Percentiles rank a stretch among this genome's conserved stretches.
Conservation (phyloP, 257 asterid species). For the Fraxinus quadrangulata region DNA sequence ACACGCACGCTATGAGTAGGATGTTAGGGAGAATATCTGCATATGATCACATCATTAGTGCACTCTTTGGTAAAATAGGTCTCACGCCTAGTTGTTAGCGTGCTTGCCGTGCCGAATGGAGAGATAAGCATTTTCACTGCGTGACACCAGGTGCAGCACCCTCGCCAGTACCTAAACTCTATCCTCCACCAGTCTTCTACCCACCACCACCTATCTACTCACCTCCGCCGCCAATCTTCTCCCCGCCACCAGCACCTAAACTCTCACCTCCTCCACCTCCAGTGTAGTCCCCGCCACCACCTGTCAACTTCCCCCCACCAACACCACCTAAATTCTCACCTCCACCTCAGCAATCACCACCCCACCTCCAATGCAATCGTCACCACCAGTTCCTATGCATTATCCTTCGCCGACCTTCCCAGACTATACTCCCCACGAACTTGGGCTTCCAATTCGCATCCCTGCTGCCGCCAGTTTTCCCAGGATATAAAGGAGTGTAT, state of each 20-base stretch:
- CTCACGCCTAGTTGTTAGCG: too few species aligned
- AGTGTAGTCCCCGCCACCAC: not conserved
- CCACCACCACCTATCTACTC: not conserved
- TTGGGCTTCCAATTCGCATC: conserved; percentile 21
- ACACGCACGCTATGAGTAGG: too few species aligned
- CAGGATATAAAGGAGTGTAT: conserved; percentile 17
- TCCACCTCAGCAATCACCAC: too few species aligned
- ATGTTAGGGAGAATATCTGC: too few species aligned
- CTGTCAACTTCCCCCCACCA: not conserved
- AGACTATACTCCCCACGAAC: conserved; percentile 9
- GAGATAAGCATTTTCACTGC: too few species aligned
- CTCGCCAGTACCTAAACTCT: not conserved
- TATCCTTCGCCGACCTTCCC: not conserved
- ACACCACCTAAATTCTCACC: too few species aligned
- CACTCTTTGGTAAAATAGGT: too few species aligned
- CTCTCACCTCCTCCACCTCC: not conserved
- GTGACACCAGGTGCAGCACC: not conserved
- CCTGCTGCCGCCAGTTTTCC: conserved; percentile 11
- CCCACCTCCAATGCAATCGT: not conserved
- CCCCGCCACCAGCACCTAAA: not conserved
- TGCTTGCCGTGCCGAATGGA: too few species aligned
- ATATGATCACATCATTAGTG: too few species aligned
- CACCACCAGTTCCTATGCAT: not conserved
- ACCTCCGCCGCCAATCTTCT: too few species aligned
- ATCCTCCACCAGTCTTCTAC: not conserved